phyloP scores from a whole-genome alignment of 2,329 filamentous ascomycete genomes.

The Zymoseptoria pseudotritici region DNA sequence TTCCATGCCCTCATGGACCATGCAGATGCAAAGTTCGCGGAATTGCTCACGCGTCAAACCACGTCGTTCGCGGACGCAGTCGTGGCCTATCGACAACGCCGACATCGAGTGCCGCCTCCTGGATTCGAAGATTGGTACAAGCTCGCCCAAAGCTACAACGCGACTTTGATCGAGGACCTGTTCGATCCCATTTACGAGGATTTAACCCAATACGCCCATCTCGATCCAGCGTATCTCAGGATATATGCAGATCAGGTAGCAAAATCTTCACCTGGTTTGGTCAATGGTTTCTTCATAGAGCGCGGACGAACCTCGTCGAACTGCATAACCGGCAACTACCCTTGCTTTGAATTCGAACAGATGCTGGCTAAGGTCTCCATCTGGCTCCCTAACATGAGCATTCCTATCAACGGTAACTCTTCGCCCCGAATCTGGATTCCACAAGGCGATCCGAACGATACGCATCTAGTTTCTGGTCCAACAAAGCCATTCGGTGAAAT shows the following conservation, averaged over 20 bases:
- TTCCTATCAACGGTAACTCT: slow-evolving; percentile 20
- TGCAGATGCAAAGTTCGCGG: not conserved
- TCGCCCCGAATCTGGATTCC: slow-evolving; percentile 33
- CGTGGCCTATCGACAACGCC: slow-evolving; percentile 31
- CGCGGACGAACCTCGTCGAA: not conserved
- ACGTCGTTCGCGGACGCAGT: slow-evolving; percentile 1
- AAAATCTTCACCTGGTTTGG: not conserved
- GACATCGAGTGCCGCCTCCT: slow-evolving; percentile 41
- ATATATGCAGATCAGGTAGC: slow-evolving; percentile 26
- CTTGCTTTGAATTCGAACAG: not conserved
- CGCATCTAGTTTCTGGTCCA: too few relatives aligned
- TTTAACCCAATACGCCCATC: slow-evolving; percentile 39
- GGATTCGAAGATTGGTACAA: slow-evolving; percentile 40
- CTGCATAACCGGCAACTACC: not conserved
- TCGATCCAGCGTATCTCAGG: slow-evolving; percentile 23
- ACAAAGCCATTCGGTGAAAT: too few relatives aligned
- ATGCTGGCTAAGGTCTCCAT: slow-evolving; percentile 1
- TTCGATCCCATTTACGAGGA: slow-evolving; percentile 44
- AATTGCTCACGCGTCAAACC: slow-evolving; percentile 9
- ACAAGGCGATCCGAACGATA: slow-evolving; percentile 9
- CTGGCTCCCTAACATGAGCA: slow-evolving; percentile 31
- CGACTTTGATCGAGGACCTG: slow-evolving; percentile 39
- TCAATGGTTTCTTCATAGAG: too few relatives aligned
- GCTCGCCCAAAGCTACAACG: slow-evolving; percentile 32
- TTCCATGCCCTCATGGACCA: too few relatives aligned